A percentile compares a stretch with the other conserved stretches of the same genome.
These are phyloP conservation scores for Fermentozyma sake DNA, from an alignment of 1,139 yeast genomes.

Conservation along the genomic window DNA sequence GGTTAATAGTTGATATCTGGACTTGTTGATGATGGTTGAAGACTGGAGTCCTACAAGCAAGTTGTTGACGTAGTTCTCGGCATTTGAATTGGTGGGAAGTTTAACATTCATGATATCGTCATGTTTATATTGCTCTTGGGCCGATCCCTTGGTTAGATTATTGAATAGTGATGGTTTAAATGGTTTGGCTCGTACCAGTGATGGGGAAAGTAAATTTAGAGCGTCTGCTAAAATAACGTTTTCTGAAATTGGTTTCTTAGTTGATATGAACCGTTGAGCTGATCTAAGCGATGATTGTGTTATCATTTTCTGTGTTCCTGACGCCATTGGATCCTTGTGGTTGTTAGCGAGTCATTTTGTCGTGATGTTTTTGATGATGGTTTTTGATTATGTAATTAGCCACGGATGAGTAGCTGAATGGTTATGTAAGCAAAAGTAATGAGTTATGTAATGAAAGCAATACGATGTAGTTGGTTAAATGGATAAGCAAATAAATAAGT, in stretches of 20 bases:
- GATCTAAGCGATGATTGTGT: background rate
- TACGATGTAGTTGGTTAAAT: too few species aligned
- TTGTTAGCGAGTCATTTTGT: too few species aligned
- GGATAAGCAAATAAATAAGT: too few species aligned
- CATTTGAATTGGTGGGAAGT: slow-evolving; percentile 8
- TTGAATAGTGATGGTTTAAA: slow-evolving; percentile 36
- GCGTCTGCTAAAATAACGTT: slow-evolving; percentile 35
- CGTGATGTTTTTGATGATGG: too few species aligned
- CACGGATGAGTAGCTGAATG: too few species aligned
- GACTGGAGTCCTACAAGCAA: slow-evolving; percentile 19
- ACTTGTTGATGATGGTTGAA: too few species aligned
- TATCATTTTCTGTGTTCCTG: too few species aligned
- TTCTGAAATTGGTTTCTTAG: slow-evolving; percentile 12
- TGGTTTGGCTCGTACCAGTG: slow-evolving; percentile 6
- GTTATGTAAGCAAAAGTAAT: too few species aligned
- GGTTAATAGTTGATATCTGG: too few species aligned
- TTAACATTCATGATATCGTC: slow-evolving; percentile 10
- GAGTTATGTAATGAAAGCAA: too few species aligned
- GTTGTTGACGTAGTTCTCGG: slow-evolving; percentile 15
- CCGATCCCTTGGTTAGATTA: slow-evolving; percentile 31
- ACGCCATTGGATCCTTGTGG: too few species aligned
- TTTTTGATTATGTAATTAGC: too few species aligned
- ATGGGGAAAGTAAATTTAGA: slow-evolving; percentile 32
- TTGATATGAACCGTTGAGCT: slow-evolving; percentile 7
- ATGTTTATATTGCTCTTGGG: slow-evolving; percentile 22